phyloP scores from a whole-genome alignment of 305 asterid genomes.

The Rubia tinctorum region DNA sequence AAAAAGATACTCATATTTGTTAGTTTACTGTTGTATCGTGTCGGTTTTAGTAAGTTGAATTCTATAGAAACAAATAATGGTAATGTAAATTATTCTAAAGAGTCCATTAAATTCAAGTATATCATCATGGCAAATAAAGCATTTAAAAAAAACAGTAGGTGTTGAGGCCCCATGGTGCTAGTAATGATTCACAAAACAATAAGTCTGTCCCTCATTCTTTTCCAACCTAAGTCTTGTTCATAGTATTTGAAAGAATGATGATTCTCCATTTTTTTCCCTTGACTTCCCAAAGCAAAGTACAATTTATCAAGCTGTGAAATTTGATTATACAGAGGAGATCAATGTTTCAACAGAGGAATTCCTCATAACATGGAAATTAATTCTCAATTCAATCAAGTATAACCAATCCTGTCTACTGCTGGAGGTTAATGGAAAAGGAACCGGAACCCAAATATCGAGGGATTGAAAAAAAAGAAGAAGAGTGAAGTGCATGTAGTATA shows the following conservation, averaged over 20 bases:
- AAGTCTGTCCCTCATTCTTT: slow-evolving; percentile 16
- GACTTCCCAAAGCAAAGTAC: not conserved
- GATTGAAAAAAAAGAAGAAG: no score
- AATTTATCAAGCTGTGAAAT: not conserved
- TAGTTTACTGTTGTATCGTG: no score
- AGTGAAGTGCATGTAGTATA: no score
- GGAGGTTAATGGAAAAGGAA: no score
- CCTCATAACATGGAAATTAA: not conserved
- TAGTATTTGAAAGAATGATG: slow-evolving; percentile 2
- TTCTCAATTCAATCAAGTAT: not conserved
- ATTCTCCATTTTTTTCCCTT: slow-evolving; percentile 5
- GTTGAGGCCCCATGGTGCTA: slow-evolving; percentile 1
- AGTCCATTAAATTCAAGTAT: not conserved
- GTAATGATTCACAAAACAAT: slow-evolving; percentile 16
- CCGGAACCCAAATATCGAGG: no score
- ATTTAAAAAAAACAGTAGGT: not conserved
- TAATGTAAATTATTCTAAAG: no score
- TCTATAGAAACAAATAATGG: no score
- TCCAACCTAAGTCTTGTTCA: not conserved
- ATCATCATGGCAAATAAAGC: slow-evolving; percentile 12
- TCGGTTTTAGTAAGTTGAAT: no score
- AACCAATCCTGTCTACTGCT: not conserved
- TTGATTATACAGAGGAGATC: not conserved
- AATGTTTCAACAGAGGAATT: not conserved
- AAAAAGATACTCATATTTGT: no score